A percentile compares a stretch with the other conserved stretches of the same genome.
Conservation (phyloP, 768 basidiomycete genomes). For the Cystofilobasidium capitatum region DNA sequence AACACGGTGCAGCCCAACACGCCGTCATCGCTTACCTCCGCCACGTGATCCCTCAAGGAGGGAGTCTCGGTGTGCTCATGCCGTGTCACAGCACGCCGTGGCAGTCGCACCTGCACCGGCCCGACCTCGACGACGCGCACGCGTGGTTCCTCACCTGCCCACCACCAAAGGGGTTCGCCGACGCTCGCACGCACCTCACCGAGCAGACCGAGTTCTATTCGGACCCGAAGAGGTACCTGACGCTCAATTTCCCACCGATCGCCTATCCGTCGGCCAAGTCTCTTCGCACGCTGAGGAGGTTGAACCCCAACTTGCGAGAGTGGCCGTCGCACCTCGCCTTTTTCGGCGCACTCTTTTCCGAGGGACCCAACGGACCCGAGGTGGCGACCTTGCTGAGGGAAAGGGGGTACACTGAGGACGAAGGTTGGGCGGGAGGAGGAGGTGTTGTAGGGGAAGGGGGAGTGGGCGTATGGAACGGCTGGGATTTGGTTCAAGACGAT, state of each 20-base stretch:
- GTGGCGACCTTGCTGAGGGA: slow-evolving; percentile 41
- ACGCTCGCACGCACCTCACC: slow-evolving; percentile 39
- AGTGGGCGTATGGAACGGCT: slow-evolving; percentile 55
- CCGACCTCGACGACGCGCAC: slow-evolving; percentile 48
- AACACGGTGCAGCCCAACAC: slow-evolving; percentile 73
- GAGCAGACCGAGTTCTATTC: slow-evolving; percentile 59
- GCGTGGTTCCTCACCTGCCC: slow-evolving; percentile 88
- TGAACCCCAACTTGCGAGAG: slow-evolving; percentile 43
- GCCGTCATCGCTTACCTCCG: slow-evolving; percentile 61
- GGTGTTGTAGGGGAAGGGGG: too few species aligned
- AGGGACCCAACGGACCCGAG: background rate
- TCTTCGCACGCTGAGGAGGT: background rate
- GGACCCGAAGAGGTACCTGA: slow-evolving; percentile 59
- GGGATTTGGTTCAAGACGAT: slow-evolving; percentile 57
- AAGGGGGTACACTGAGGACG: slow-evolving; percentile 55
- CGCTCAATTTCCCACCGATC: slow-evolving; percentile 54
- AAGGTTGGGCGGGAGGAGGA: too few species aligned
- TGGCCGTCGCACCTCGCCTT: slow-evolving; percentile 77
- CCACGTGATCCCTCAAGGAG: slow-evolving; percentile 39
- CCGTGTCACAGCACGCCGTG: slow-evolving; percentile 96
- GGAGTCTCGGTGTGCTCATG: slow-evolving; percentile 70
- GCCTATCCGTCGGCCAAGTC: slow-evolving; percentile 32
- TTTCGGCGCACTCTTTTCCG: slow-evolving; percentile 70
- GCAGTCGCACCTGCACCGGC: slow-evolving; percentile 72
- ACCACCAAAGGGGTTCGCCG: slow-evolving; percentile 66